These are phyloP conservation scores for Adiantum capillusveneris DNA, from an alignment of 75 land plant species.

Conservation along the genomic window DNA sequence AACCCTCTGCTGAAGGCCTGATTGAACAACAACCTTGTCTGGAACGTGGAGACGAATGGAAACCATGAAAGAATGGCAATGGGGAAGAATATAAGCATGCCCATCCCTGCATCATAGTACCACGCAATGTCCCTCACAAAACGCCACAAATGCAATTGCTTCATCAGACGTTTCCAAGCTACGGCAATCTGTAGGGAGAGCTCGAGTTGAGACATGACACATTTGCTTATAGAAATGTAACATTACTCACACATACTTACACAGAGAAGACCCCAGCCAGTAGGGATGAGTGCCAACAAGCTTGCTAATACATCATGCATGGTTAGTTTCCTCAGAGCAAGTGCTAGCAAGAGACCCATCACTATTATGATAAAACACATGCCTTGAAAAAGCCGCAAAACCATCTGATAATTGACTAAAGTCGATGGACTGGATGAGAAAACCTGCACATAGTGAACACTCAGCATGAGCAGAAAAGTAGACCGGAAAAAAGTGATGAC, in stretches of 20 bases:
- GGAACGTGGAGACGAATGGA: conserved; percentile 92
- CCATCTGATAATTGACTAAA: conserved; percentile 71
- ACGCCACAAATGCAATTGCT: conserved; percentile 67
- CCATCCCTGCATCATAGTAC: conserved; percentile 89
- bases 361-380: conserved; percentile 15
- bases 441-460: conserved; percentile 33
- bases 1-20: conserved; percentile 94
- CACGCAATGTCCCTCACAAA: conserved; percentile 72
- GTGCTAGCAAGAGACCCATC: conserved; percentile 2
- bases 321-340: too few species aligned
- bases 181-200: conserved; percentile 50
- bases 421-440: conserved; percentile 82
- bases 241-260: too few species aligned
- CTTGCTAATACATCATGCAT: conserved; percentile 17
- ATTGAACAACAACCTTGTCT: conserved; percentile 85
- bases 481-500: too few species aligned
- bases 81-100: conserved; percentile 84
- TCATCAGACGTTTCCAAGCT: conserved; percentile 76
- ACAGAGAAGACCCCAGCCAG: conserved; percentile 82
- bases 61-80: conserved; percentile 91
- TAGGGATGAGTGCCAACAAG: conserved; percentile 64
- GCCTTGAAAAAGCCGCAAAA: conserved; percentile 77
- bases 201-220: conserved; percentile 9
- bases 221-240: too few species aligned
- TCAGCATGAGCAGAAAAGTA: background rate